Percentiles rank a stretch among this genome's conserved stretches.
Evolutionary conservation across 495 filamentous ascomycete species (phyloP).

Genomic region (Cladorrhinum samala): DNA sequence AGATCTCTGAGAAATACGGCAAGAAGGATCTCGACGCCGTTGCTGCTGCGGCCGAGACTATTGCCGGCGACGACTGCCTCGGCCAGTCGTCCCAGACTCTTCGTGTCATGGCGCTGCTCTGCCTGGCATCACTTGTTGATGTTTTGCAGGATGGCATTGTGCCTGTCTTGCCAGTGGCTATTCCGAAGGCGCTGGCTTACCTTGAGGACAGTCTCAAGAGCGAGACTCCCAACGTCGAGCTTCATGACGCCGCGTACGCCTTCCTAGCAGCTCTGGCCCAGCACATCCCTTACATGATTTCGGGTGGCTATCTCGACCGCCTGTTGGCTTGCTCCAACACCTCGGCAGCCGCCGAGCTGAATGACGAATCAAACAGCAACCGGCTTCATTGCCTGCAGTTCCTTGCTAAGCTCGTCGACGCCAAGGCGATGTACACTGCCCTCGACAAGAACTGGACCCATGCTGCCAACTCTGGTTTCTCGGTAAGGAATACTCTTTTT

Average conservation of each 20-base stretch:
- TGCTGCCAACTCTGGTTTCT: slow-evolving; percentile 53
- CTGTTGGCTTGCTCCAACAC: slow-evolving; percentile 62
- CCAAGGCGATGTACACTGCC: slow-evolving; percentile 58
- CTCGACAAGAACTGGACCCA: slow-evolving; percentile 62
- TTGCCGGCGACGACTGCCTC: slow-evolving; percentile 70
- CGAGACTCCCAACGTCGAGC: slow-evolving; percentile 46
- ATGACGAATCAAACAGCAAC: slow-evolving; percentile 53
- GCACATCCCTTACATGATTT: slow-evolving; percentile 80
- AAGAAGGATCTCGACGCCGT: slow-evolving; percentile 68
- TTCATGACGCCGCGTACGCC: slow-evolving; percentile 77
- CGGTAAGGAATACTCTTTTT: too few species aligned
- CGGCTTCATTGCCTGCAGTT: slow-evolving; percentile 63
- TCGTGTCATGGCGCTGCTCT: slow-evolving; percentile 75
- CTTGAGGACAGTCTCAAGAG: slow-evolving; percentile 55
- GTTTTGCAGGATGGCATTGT: slow-evolving; percentile 80
- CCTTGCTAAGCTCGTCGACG: slow-evolving; percentile 64
- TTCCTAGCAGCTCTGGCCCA: slow-evolving; percentile 73
- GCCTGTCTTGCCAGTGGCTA: slow-evolving; percentile 67
- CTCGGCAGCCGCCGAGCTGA: slow-evolving; percentile 54
- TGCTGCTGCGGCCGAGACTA: slow-evolving; percentile 61
- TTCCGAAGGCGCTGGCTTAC: slow-evolving; percentile 62
- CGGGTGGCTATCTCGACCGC: slow-evolving; percentile 60
- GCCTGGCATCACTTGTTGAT: slow-evolving; percentile 79
- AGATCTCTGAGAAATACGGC: slow-evolving; percentile 85
- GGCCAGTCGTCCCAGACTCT: slow-evolving; percentile 65